These are phyloP conservation scores for Penicillium sclerotiorum DNA, from an alignment of 2,329 filamentous ascomycete species.

Conservation along the genomic window DNA sequence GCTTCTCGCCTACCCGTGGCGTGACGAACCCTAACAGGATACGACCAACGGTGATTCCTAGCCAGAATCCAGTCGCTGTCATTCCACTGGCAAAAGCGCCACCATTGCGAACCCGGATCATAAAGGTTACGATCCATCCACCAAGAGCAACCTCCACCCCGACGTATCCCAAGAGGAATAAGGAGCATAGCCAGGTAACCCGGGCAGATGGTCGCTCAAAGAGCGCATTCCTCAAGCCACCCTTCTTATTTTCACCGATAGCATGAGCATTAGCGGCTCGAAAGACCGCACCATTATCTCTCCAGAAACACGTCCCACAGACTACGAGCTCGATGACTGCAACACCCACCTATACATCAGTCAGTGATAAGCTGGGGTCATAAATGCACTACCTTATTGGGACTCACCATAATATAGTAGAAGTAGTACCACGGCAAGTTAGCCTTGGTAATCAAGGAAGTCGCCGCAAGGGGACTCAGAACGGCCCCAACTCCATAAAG, in stretches of 20 bases:
- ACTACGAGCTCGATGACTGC: slow-evolving; percentile 28
- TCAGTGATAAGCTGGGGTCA: not conserved
- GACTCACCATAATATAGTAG: slow-evolving; percentile 72
- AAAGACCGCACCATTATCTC: slow-evolving; percentile 22
- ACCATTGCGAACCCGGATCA: slow-evolving; percentile 75
- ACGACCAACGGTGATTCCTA: slow-evolving; percentile 75
- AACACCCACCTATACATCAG: slow-evolving; percentile 25
- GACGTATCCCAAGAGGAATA: slow-evolving; percentile 78
- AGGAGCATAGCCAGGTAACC: slow-evolving; percentile 41
- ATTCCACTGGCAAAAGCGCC: slow-evolving; percentile 72
- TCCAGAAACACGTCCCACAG: slow-evolving; percentile 28
- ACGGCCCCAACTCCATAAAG: slow-evolving; percentile 74
- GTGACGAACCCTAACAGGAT: slow-evolving; percentile 76
- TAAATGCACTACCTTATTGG: not conserved
- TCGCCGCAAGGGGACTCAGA: slow-evolving; percentile 70
- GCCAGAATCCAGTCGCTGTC: slow-evolving; percentile 80
- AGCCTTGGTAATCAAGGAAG: slow-evolving; percentile 69
- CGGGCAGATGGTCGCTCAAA: slow-evolving; percentile 25
- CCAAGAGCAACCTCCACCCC: slow-evolving; percentile 71
- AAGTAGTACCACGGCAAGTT: slow-evolving; percentile 69
- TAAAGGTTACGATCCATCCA: slow-evolving; percentile 84
- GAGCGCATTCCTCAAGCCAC: slow-evolving; percentile 23
- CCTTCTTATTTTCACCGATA: slow-evolving; percentile 15
- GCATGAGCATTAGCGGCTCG: slow-evolving; percentile 12
- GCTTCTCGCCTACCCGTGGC: slow-evolving; percentile 67